Evolutionary conservation across 1,284 basidiomycete species (phyloP), one percentile per base, ranked within the genome.

Genomic region (Ganoderma sp.): DNA sequence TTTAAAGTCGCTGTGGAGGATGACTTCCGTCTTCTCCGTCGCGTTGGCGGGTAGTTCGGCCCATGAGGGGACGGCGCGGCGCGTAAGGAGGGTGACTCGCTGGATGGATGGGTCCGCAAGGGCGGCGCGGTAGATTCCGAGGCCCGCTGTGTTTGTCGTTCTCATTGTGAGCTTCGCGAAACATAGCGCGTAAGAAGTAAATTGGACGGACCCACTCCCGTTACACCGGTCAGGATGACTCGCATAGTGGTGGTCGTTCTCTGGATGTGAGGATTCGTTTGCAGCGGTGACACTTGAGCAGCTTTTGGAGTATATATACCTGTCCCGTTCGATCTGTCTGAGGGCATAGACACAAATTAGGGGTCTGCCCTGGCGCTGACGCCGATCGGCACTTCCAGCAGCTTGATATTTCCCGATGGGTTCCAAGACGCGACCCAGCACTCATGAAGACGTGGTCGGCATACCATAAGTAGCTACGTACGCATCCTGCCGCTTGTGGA

Each of bases 111-210:
- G 71, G 74, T 83, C 81, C 0, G 67, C 63, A 17, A 82, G 72
- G 7, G 82, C 81, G 14, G 79, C 75, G 39, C 81, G 80, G 58
- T 83, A 78, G 25, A 80, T 78, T 7, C 77, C 78, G 17, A 81
- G 78, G 48, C 82, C 82, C 60, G 81, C 82, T 82, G 57, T 9
- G n/a, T 50, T 34, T 56, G 22, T 5, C 39, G 19, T 39, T 61
- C 14, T 42, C 39, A 3, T n/a, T 43, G n/a, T 25, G 28, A 50
- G 57, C 45, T 65, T 28, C 42, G 48, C 28, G 19, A 28, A 8
- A n/a, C 45, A 22, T 48, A 3, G n/a, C 42, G 32, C 42, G 14
- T 2, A n/a, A 3, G 60, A 22, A n/a, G 22, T 15, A 43, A 42
- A 8, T 42, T 28, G 7, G 71, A 73, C 77, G 57, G 62, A 78